Evolutionary conservation across 2,329 filamentous ascomycete genomes (phyloP).

Genomic region (Clarireedia hainanense): DNA sequence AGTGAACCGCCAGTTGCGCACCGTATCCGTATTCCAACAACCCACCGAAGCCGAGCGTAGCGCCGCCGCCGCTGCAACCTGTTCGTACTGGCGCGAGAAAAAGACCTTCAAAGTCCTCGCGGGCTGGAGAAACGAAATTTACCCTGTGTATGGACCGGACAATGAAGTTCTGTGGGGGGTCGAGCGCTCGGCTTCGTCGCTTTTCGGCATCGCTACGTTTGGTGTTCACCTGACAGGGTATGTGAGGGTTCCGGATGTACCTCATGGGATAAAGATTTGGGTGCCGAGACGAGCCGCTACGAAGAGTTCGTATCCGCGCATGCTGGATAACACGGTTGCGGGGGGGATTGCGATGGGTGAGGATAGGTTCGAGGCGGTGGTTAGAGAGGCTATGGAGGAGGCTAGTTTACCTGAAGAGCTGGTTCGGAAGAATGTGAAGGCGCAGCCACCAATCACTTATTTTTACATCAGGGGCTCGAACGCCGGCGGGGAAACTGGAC

Average conservation of each 20-base stretch:
- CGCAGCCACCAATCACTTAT: slow-evolving; percentile 72
- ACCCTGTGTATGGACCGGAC: slow-evolving; percentile 62
- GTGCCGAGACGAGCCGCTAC: slow-evolving; percentile 65
- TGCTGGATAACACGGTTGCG: slow-evolving; percentile 85
- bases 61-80: slow-evolving; percentile 45
- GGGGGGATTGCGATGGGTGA: slow-evolving; percentile 76
- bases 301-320: slow-evolving; percentile 80
- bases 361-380: slow-evolving; percentile 68
- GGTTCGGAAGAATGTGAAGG: slow-evolving; percentile 51
- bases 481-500: slow-evolving; percentile 70
- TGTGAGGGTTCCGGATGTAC: slow-evolving; percentile 39
- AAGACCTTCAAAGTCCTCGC: slow-evolving; percentile 64
- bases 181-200: slow-evolving; percentile 64
- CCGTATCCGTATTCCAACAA: slow-evolving; percentile 52
- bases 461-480: slow-evolving; percentile 69
- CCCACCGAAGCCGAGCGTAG: slow-evolving; percentile 57
- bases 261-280: slow-evolving; percentile 68
- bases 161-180: slow-evolving; percentile 62
- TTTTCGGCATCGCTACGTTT: slow-evolving; percentile 71
- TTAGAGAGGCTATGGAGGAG: slow-evolving; percentile 85
- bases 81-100: slow-evolving; percentile 60
- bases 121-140: slow-evolving; percentile 76
- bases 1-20: slow-evolving; percentile 51
- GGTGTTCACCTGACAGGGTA: slow-evolving; percentile 79
- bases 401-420: slow-evolving; percentile 67